phyloP scores from a whole-genome alignment of 345 rosid genomes.

The Salix arbutifolia region DNA sequence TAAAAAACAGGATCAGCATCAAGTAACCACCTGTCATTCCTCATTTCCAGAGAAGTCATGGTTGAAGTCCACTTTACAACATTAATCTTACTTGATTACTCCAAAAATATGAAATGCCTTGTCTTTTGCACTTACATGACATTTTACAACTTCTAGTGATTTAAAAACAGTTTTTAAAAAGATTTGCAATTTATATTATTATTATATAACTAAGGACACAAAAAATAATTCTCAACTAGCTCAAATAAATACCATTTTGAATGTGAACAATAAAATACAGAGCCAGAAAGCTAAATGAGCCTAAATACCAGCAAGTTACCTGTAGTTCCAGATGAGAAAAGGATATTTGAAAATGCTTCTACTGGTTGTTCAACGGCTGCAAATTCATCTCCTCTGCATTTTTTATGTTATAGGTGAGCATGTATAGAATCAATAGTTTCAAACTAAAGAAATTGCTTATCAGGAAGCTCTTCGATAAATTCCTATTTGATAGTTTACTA shows the following conservation, averaged over 20 bases:
- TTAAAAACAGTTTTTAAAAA: neutral
- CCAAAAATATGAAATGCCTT: neutral
- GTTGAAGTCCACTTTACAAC: neutral
- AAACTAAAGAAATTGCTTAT: constrained; percentile 5
- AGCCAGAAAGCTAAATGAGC: constrained; percentile 3
- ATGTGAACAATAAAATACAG: neutral
- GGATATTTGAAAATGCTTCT: constrained; percentile 79
- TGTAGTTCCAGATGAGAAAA: constrained; percentile 98
- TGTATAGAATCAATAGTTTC: constrained; percentile 1
- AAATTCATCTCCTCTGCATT: constrained; percentile 65
- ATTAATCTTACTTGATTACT: neutral
- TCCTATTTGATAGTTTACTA: neutral
- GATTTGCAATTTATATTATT: neutral
- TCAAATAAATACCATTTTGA: neutral
- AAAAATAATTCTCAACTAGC: neutral
- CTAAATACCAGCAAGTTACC: constrained; percentile 41
- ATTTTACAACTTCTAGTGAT: neutral
- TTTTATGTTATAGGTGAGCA: constrained; percentile 4
- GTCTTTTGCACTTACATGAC: neutral
- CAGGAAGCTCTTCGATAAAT: constrained; percentile 10
- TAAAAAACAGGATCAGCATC: too few relatives aligned
- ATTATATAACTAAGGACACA: neutral
- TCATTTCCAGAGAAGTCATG: too few relatives aligned
- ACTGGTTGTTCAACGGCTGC: constrained; percentile 66
- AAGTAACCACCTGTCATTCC: too few relatives aligned